Evolutionary conservation across 192 early-diverging fungal genomes (phyloP).

Genomic region (Glomus cerebriforme): DNA sequence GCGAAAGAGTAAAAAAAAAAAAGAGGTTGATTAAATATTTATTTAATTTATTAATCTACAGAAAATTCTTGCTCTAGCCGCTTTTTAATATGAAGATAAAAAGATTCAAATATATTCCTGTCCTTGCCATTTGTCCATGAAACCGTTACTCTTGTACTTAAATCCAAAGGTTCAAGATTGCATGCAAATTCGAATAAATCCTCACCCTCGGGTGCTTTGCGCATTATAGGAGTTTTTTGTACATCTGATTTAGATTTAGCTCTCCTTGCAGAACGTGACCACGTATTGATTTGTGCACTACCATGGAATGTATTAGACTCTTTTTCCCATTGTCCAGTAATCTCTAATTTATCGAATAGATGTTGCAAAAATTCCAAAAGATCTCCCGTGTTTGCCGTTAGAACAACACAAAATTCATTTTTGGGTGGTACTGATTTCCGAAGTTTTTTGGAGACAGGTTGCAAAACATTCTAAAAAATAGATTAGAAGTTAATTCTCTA

Average conservation of each 20-base stretch:
- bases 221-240: background rate
- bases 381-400: background rate
- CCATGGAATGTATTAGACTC: background rate
- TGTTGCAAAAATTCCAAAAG: background rate
- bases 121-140: conserved; percentile 51
- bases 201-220: background rate
- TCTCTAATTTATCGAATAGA: conserved; percentile 28
- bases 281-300: conserved; percentile 31
- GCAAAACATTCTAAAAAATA: conserved; percentile 6
- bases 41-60: background rate
- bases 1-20: too few relatives aligned
- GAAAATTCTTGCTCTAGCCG: conserved; percentile 19
- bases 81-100: conserved; percentile 43
- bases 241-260: background rate
- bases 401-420: conserved; percentile 25
- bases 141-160: background rate
- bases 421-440: conserved; percentile 23
- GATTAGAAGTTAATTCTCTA: background rate
- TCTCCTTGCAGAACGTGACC: conserved; percentile 40
- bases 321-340: conserved; percentile 17
- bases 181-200: conserved; percentile 30
- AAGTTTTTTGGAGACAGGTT: conserved; percentile 30
- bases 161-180: conserved; percentile 18
- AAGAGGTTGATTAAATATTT: too few relatives aligned
- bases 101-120: conserved; percentile 50